A percentile compares a stretch with the other conserved stretches of the same genome.
These are phyloP conservation scores for Leccinum broughii DNA, from an alignment of 768 basidiomycete genomes.

Conservation along the genomic window DNA sequence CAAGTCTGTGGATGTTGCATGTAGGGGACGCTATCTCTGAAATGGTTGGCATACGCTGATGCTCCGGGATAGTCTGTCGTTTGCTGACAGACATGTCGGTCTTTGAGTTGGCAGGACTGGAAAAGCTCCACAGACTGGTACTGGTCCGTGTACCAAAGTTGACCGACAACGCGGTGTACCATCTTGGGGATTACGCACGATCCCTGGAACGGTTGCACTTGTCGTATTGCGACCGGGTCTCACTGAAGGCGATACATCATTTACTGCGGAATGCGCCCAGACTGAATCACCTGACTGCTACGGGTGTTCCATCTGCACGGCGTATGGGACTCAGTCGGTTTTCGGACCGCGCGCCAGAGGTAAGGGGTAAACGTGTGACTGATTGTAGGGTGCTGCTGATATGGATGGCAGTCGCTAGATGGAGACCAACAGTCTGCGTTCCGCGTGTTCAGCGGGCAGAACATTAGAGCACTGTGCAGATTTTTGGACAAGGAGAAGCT, in stretches of 20 bases:
- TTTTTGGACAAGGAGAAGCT: slow-evolving; percentile 73
- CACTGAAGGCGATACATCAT: slow-evolving; percentile 72
- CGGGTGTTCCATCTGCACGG: slow-evolving; percentile 75
- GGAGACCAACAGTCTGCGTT: slow-evolving; percentile 68
- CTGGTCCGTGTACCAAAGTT: slow-evolving; percentile 79
- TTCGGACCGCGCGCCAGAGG: slow-evolving; percentile 68
- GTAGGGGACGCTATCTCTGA: slow-evolving; percentile 44
- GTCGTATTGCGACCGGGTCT: slow-evolving; percentile 81
- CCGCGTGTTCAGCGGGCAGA: slow-evolving; percentile 76
- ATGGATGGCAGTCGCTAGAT: slow-evolving; percentile 53
- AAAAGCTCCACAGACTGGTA: slow-evolving; percentile 71
- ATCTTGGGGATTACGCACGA: slow-evolving; percentile 70
- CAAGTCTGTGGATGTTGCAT: slow-evolving; percentile 82
- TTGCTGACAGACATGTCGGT: slow-evolving; percentile 84
- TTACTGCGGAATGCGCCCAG: slow-evolving; percentile 58
- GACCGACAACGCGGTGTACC: slow-evolving; percentile 81
- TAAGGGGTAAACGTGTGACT: slow-evolving; percentile 34
- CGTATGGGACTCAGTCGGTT: slow-evolving; percentile 72
- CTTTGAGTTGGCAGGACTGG: slow-evolving; percentile 72
- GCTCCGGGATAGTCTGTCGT: slow-evolving; percentile 61
- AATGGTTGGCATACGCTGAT: slow-evolving; percentile 14
- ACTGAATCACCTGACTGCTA: slow-evolving; percentile 75
- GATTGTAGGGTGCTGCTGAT: slow-evolving; percentile 11
- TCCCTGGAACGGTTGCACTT: slow-evolving; percentile 80
- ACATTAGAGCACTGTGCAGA: slow-evolving; percentile 57